These are phyloP conservation scores for Cairneyella variabilis DNA, from an alignment of 495 filamentous ascomycete genomes.

Conservation along the genomic window DNA sequence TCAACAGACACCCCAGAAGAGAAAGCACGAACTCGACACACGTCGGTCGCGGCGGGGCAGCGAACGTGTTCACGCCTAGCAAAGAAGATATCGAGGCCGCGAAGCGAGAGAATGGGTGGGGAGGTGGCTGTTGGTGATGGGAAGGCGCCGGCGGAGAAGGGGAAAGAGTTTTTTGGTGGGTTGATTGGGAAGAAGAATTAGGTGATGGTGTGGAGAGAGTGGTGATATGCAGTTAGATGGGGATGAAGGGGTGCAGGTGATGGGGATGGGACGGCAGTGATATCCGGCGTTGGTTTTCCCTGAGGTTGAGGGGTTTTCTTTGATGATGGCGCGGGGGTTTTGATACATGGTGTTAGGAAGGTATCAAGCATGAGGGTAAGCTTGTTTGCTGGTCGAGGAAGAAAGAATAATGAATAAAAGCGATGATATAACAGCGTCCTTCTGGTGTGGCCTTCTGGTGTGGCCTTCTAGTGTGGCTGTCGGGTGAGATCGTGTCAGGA, in stretches of 20 bases:
- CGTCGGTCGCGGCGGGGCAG: constrained; percentile 53
- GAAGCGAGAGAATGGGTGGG: constrained; percentile 32
- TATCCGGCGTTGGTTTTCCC: neutral
- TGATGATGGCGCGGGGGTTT: too few relatives aligned
- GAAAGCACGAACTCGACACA: constrained; percentile 29
- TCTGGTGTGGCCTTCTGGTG: too few relatives aligned
- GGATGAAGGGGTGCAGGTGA: too few relatives aligned
- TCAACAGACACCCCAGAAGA: constrained; percentile 7
- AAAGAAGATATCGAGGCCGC: constrained; percentile 33
- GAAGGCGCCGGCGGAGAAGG: constrained; percentile 39
- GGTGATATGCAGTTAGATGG: neutral
- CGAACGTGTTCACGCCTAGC: constrained; percentile 45
- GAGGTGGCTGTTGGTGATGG: constrained; percentile 27
- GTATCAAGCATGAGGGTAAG: too few relatives aligned
- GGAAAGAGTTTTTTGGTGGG: constrained; percentile 45
- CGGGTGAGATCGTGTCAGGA: too few relatives aligned
- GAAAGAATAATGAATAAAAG: too few relatives aligned
- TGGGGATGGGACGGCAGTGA: neutral
- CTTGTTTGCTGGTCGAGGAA: too few relatives aligned
- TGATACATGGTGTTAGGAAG: too few relatives aligned
- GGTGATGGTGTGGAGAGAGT: neutral
- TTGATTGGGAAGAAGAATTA: constrained; percentile 6
- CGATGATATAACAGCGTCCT: too few relatives aligned
- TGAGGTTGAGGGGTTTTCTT: too few relatives aligned
- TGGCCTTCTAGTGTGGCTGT: too few relatives aligned